A percentile compares a stretch with the other conserved stretches of the same genome.
These are phyloP conservation scores for Paramyrothecium roridum DNA, from an alignment of 2,329 filamentous ascomycete species.

Conservation along the genomic window DNA sequence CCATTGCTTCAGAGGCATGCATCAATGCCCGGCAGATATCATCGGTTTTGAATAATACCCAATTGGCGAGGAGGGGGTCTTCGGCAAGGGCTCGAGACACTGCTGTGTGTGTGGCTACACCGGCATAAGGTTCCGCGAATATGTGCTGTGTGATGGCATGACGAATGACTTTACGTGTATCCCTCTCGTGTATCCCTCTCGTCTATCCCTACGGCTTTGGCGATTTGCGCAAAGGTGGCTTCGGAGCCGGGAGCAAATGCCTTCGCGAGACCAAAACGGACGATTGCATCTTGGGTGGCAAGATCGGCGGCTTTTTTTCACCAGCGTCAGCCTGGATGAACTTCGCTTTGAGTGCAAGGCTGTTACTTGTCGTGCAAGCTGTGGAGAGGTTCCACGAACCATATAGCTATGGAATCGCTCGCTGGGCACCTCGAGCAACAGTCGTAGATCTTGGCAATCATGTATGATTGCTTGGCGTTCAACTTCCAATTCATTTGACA, in stretches of 20 bases:
- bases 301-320: background rate
- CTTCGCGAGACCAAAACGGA: background rate
- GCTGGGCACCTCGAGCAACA: background rate
- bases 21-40: background rate
- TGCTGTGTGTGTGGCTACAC: background rate
- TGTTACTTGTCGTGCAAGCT: too few relatives aligned
- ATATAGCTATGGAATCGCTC: background rate
- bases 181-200: background rate
- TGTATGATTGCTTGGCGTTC: background rate
- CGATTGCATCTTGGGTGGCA: background rate
- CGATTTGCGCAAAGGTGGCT: background rate
- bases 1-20: background rate
- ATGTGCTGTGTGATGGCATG: background rate
- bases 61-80: background rate
- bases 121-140: background rate
- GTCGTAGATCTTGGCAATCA: background rate
- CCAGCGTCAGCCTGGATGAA: background rate
- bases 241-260: background rate
- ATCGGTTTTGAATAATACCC: background rate
- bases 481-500: background rate
- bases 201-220: too few relatives aligned
- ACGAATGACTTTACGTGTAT: background rate
- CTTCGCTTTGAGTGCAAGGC: background rate
- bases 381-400: background rate
- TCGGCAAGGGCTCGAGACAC: background rate